Evolutionary conservation across 345 rosid genomes (phyloP), one percentile per base, ranked within the genome.

Genomic region (Cardamine chenopodiifolia): DNA sequence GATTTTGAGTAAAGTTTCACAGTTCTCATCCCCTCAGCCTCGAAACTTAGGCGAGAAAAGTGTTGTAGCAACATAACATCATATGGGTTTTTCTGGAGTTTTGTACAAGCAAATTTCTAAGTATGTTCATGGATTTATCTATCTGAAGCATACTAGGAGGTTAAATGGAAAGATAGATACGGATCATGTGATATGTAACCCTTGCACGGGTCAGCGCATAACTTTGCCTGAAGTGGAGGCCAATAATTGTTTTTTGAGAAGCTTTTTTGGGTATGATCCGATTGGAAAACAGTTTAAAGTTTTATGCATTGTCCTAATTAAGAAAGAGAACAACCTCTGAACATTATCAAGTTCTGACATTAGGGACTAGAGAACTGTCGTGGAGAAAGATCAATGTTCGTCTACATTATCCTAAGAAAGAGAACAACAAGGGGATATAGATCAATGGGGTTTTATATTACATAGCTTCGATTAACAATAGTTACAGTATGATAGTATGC

Each of bases 261-360:
- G 22, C n/a, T 69, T 68, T 42, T 56, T 69, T 1, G 64, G 73
- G 42, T 69, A 40, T 45, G 74, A 70, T 45, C 74, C 74, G 0
- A 32, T 57, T 2, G 35, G 6, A 0, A 70, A 58, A 58, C n/a
- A 31, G 9, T 19, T 13, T 65, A 70, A 58, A 65, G 57, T 70
- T 45, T 26, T 23, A 23, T 23, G 25, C 25, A n/a, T n/a, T n/a
- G n/a, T n/a, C n/a, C n/a, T n/a, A n/a, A n/a, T n/a, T n/a, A n/a
- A n/a, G n/a, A n/a, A n/a, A n/a, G n/a, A n/a, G n/a, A n/a, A n/a
- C n/a, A n/a, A n/a, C n/a, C n/a, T n/a, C n/a, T n/a, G n/a, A n/a
- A n/a, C n/a, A n/a, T n/a, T 23, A 23, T 23, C 1, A 23, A 23
- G 52, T 68, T 53, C 2, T 68, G 62, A 39, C 62, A 9, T 0